phyloP scores from a whole-genome alignment of 2,329 filamentous ascomycete species.

The Sarocladium brachiariae region DNA sequence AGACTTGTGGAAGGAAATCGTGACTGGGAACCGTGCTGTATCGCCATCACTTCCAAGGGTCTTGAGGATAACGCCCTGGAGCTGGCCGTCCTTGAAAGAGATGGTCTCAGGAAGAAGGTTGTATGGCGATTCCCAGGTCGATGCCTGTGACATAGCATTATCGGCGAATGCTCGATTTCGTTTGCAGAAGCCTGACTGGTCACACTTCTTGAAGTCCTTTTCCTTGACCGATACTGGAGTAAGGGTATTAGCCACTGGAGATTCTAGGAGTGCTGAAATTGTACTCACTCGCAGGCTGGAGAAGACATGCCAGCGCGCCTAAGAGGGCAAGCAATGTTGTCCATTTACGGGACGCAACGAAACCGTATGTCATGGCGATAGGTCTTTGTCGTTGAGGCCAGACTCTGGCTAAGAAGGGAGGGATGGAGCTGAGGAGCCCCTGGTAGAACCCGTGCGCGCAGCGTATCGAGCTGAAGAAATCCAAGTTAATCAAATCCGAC shows the following conservation, averaged over 20 bases:
- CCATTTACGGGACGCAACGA: slow-evolving; percentile 54
- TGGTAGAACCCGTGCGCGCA: neutral
- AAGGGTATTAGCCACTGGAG: slow-evolving; percentile 16
- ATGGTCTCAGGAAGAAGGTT: slow-evolving; percentile 64
- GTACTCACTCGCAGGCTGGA: slow-evolving; percentile 57
- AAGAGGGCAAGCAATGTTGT: slow-evolving; percentile 55
- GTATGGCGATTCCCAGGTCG: slow-evolving; percentile 76
- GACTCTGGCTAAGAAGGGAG: neutral
- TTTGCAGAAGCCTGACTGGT: slow-evolving; percentile 94
- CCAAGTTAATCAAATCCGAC: no score
- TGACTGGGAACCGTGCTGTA: slow-evolving; percentile 72
- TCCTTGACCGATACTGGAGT: slow-evolving; percentile 76
- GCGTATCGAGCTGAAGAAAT: no score
- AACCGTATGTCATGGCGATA: slow-evolving; percentile 41
- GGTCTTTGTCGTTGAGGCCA: slow-evolving; percentile 11
- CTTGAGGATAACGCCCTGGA: slow-evolving; percentile 79
- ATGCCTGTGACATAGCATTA: slow-evolving; percentile 55
- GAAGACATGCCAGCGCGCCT: slow-evolving; percentile 49
- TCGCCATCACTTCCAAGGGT: slow-evolving; percentile 56
- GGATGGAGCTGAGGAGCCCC: neutral
- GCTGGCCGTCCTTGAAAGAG: slow-evolving; percentile 69
- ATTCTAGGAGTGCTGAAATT: neutral
- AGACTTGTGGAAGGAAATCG: slow-evolving; percentile 81
- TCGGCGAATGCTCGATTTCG: slow-evolving; percentile 90
- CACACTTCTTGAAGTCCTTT: slow-evolving; percentile 94